Percentiles rank a stretch among this genome's conserved stretches.
Conservation (phyloP, 805 yeast species). For the Saturnispora gosingensis region DNA sequence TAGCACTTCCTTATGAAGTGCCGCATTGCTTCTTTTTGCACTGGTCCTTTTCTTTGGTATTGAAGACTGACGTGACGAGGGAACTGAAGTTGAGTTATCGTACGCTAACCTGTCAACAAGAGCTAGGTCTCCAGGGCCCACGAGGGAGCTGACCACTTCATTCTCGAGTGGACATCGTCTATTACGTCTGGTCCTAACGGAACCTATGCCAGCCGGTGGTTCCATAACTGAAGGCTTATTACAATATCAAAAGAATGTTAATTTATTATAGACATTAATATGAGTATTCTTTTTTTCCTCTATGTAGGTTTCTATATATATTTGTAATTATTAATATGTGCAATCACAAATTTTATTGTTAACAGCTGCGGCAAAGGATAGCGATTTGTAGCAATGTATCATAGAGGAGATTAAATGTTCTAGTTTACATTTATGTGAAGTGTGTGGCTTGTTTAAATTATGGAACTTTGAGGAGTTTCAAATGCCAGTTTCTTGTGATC, state of each 20-base stretch:
- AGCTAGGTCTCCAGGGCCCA: not conserved
- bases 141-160: not conserved
- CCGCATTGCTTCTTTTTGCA: not conserved
- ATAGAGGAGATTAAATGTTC: too few species aligned
- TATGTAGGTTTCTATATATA: not conserved
- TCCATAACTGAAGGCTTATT: not conserved
- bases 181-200: not conserved
- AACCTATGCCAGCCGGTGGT: not conserved
- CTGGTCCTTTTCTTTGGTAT: not conserved
- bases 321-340: not conserved
- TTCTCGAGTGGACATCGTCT: not conserved
- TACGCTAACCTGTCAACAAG: not conserved
- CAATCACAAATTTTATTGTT: not conserved
- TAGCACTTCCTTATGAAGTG: not conserved
- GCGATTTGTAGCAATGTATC: too few species aligned
- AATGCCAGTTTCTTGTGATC: conserved; percentile 42
- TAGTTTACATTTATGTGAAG: not conserved
- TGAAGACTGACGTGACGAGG: not conserved
- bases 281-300: not conserved
- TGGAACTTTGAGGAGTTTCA: not conserved
- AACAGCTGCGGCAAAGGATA: too few species aligned
- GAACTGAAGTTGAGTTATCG: not conserved
- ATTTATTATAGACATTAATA: not conserved
- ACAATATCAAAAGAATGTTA: not conserved
- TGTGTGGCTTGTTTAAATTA: not conserved